Evolutionary conservation across 2,329 filamentous ascomycete genomes (phyloP), one percentile per base, ranked within the genome.

Genomic region (Atkinsonella texensis): DNA sequence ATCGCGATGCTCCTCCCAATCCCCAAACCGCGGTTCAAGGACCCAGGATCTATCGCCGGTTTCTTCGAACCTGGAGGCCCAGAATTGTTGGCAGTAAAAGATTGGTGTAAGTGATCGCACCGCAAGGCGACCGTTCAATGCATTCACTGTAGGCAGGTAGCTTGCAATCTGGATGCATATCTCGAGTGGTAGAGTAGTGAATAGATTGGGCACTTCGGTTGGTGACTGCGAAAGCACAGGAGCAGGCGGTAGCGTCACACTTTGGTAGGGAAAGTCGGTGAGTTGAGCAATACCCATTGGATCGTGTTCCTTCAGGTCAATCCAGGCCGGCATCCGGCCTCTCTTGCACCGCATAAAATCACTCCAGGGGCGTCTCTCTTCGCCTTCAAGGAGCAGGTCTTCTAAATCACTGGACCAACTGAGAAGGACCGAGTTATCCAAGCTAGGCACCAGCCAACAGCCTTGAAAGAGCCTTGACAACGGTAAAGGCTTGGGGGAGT

Each of bases 1-100:
- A 12, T 49, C 13, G n/a, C 44, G 43, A 11, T 35, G 10, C 33
- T 35, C 3, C 2, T 13, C 13, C 33, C 33, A 35, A 13, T 11
- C 13, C 3, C 13, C 10, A 13, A 13, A 35, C 9, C 33, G 33
- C 2, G 48, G 23, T 48, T 54, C 53, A 33, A 54, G 44, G 9
- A 54, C 28, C 53, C 53, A 54, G 32, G 43, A 48, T 23, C 53
- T 50, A 4, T 53, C 53, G 7, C 38, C 39, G 23, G n/a, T 28
- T 8, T 20, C n/a, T 32, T 10, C 17, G 45, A 54, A 54, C 31
- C 53, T 52, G 10, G 53, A 51, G n/a, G 53, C 53, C 53, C 53
- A 54, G 42, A 54, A 54, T 43, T 51, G 43, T 20, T 54, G 47
- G n/a, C 17, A 48, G 40, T 53, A 31, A 28, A 51, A 51, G 13